Percentiles rank a stretch among this genome's conserved stretches.
Evolutionary conservation across 306 rosid genomes (phyloP).

Genomic region (Fragaria ananassa): DNA sequence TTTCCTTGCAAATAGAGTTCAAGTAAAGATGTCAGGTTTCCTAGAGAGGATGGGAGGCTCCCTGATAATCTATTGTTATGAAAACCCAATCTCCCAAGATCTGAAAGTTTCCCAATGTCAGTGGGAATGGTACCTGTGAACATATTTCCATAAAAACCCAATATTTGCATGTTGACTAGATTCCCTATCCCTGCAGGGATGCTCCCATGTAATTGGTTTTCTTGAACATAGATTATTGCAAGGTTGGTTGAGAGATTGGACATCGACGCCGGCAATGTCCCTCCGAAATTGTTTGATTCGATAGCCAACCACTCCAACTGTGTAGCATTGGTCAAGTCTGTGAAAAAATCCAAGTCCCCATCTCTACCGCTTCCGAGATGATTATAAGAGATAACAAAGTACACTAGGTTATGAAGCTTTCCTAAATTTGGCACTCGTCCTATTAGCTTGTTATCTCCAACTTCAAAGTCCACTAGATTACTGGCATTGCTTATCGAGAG

Average conservation of each 20-base stretch:
- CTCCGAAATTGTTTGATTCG: neutral
- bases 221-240: neutral
- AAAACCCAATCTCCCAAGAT: neutral
- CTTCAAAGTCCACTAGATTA: neutral
- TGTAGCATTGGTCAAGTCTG: slow-evolving; percentile 7
- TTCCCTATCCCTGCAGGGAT: neutral
- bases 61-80: neutral
- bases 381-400: rapidly evolving
- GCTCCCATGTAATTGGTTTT: neutral
- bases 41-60: neutral
- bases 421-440: neutral
- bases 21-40: neutral
- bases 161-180: neutral
- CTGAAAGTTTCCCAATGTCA: neutral
- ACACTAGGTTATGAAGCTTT: neutral
- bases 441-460: neutral
- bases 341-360: neutral
- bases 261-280: neutral
- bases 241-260: slow-evolving; percentile 12
- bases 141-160: neutral
- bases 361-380: neutral
- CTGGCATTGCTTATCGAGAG: neutral
- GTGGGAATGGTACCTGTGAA: neutral
- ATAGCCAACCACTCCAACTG: neutral
- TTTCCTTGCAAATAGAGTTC: neutral